Conservation (phyloP, 2,329 filamentous ascomycete species). For the Neopestalotiopsis sp. region DNA sequence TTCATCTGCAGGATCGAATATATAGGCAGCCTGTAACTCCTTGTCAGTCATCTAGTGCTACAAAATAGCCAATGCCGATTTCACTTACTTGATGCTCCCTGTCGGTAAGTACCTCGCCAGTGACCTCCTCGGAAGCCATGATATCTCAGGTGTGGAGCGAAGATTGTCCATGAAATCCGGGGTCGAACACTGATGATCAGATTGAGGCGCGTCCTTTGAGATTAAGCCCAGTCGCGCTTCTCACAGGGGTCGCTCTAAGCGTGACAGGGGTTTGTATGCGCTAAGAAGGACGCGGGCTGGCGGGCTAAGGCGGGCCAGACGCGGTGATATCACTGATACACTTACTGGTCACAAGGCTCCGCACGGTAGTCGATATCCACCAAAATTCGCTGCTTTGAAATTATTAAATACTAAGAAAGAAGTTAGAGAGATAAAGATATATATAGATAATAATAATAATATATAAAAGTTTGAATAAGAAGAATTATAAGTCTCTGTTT, state of each 20-base stretch:
- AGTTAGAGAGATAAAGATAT: too few relatives aligned
- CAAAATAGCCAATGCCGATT: not conserved
- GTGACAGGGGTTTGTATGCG: constrained; percentile 3
- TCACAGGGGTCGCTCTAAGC: not conserved
- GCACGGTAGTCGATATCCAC: too few relatives aligned
- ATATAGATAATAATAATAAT: too few relatives aligned
- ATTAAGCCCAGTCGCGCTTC: constrained; percentile 1
- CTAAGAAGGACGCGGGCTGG: not conserved
- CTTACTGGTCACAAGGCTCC: too few relatives aligned
- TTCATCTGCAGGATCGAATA: constrained; percentile 60
- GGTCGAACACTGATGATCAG: not conserved
- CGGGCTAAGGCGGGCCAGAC: not conserved
- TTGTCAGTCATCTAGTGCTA: not conserved
- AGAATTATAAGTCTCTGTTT: too few relatives aligned
- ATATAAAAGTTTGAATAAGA: too few relatives aligned
- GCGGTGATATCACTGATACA: constrained; percentile 18
- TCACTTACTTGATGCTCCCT: constrained; percentile 35
- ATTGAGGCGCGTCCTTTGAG: constrained; percentile 12
- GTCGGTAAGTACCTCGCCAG: constrained; percentile 31
- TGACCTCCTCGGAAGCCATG: constrained; percentile 31
- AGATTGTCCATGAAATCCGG: not conserved
- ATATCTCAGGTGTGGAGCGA: not conserved
- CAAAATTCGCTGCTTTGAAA: too few relatives aligned
- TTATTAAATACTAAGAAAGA: too few relatives aligned
- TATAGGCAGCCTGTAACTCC: constrained; percentile 59